Percentiles rank a stretch among this genome's conserved stretches.
Evolutionary conservation across 2,329 filamentous ascomycete genomes (phyloP).

Genomic region (Talaromyces sp.): DNA sequence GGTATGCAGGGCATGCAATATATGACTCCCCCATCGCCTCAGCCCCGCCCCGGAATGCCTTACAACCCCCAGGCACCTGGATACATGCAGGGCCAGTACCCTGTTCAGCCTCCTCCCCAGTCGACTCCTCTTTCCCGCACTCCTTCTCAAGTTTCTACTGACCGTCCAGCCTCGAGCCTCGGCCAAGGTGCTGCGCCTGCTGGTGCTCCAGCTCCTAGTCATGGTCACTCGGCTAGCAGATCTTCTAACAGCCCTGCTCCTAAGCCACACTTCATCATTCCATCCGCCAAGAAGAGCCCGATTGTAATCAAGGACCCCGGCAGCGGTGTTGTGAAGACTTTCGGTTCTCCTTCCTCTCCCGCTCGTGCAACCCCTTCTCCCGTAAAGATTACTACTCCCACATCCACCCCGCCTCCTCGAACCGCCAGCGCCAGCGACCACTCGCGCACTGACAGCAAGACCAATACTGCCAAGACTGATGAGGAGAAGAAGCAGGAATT

Average conservation of each 20-base stretch:
- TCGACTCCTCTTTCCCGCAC: slow-evolving; percentile 77
- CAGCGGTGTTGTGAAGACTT: slow-evolving; percentile 74
- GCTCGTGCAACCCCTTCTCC: slow-evolving; percentile 60
- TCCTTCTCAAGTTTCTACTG: slow-evolving; percentile 75
- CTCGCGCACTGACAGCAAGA: slow-evolving; percentile 69
- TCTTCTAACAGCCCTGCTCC: slow-evolving; percentile 60
- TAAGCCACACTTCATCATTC: slow-evolving; percentile 65
- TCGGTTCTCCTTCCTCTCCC: slow-evolving; percentile 66
- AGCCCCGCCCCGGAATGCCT: slow-evolving; percentile 53
- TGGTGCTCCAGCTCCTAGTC: slow-evolving; percentile 53
- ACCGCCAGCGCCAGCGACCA: slow-evolving; percentile 69
- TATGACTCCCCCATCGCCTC: slow-evolving; percentile 50
- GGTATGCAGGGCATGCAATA: slow-evolving; percentile 46
- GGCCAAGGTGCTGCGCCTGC: slow-evolving; percentile 58
- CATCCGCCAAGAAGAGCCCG: slow-evolving; percentile 68
- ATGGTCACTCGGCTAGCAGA: slow-evolving; percentile 56
- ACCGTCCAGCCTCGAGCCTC: slow-evolving; percentile 63
- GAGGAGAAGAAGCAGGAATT: slow-evolving; percentile 84
- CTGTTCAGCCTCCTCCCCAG: slow-evolving; percentile 54
- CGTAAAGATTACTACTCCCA: slow-evolving; percentile 67
- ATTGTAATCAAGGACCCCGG: slow-evolving; percentile 83
- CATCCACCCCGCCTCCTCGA: slow-evolving; percentile 80
- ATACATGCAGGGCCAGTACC: slow-evolving; percentile 58
- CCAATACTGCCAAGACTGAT: slow-evolving; percentile 63
- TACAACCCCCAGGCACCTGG: slow-evolving; percentile 48